Evolutionary conservation across 2,329 filamentous ascomycete species (phyloP).

Genomic region (Cercospora citrullina): DNA sequence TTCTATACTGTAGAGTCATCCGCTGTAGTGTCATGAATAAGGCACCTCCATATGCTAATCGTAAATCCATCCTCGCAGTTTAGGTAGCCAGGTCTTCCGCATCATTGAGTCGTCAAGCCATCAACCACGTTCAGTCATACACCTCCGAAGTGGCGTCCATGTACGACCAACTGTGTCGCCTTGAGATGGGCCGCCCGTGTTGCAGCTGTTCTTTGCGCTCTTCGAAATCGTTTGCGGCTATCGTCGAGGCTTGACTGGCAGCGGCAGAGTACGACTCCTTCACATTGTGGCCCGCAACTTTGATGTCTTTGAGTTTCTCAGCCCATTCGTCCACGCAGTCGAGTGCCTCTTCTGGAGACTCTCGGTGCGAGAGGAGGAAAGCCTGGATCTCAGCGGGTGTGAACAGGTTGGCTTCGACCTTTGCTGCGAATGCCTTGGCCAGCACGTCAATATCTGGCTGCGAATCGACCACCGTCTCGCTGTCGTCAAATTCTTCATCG

Average conservation of each 20-base stretch:
- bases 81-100: background rate
- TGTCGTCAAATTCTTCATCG: constrained; percentile 8
- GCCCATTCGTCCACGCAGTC: constrained; percentile 45
- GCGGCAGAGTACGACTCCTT: background rate
- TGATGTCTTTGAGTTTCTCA: constrained; percentile 24
- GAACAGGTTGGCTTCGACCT: constrained; percentile 47
- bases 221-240: background rate
- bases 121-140: background rate
- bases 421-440: constrained; percentile 46
- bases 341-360: constrained; percentile 47
- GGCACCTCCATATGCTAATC: background rate
- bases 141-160: background rate
- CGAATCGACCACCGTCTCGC: background rate
- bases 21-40: background rate
- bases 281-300: constrained; percentile 25
- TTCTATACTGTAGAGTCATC: background rate
- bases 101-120: background rate
- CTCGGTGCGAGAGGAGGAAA: constrained; percentile 51
- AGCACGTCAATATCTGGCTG: constrained; percentile 37
- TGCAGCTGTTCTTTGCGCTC: background rate
- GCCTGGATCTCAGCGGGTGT: constrained; percentile 54
- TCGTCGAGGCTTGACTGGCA: constrained; percentile 5
- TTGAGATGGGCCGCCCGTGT: background rate
- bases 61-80: background rate
- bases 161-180: constrained; percentile 5